Evolutionary conservation across 352 stramenopile genomes (phyloP), one percentile per base, ranked within the genome.

Genomic region (Phytopythium helicoides): DNA sequence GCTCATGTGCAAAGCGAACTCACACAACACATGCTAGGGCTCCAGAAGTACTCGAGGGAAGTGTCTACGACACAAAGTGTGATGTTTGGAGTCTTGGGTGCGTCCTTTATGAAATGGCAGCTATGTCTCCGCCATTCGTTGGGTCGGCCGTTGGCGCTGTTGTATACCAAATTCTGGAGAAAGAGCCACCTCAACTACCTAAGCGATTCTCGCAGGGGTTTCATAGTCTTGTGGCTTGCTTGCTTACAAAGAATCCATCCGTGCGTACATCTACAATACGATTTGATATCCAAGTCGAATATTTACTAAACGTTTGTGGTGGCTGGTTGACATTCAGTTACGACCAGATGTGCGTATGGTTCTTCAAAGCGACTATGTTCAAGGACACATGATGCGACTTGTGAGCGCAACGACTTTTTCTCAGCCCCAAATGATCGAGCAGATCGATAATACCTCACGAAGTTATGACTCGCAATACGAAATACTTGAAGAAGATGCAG

Each of bases 11-110:
- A 25, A 28, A n/a, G 19, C 3, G 12, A 2, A 26, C 10, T 14
- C 11, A 34, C 8, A 9, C 21, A 9, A 8, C 10, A 23, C 25
- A 38, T 5, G 3, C 28, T 36, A 90, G 79, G 70, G 74, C 79
- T 0, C 87, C 86, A 4, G 87, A 96, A 53, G 57, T 94, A 7
- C 71, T 89, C 41, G 63, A 86, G 45, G 84, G 78, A n/a, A 45
- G 48, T 1, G 35, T 61, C 3, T 95, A 96, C 54, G 63, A 85
- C 33, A 35, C 41, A 22, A 91, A 91, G 60, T 87, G 73, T 47
- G 87, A 96, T 51, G 60, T 95, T 0, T 95, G 87, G 86, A 86
- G 79, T 33, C 63, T 96, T 18, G 87, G 86, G 1, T 96, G 87
- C 39, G 60, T 96, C 12, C 39, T 95, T n/a, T 86, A 91, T 52